Conservation (phyloP, 208 protist genomes). For the Leishmania tropica region DNA sequence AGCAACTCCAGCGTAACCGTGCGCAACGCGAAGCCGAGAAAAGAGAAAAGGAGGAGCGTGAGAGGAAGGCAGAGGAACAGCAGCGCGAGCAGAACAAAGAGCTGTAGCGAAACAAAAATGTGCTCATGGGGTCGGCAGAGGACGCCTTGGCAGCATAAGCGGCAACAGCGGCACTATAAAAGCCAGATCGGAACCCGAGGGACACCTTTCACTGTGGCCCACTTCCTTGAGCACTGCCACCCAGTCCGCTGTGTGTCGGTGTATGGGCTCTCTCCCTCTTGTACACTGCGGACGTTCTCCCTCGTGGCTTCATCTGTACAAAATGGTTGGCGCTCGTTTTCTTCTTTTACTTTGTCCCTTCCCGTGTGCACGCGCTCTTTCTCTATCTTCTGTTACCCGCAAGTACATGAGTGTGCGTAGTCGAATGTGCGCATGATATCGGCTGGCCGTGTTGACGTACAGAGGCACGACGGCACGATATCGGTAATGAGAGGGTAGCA, state of each 20-base stretch:
- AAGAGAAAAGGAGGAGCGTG: neutral
- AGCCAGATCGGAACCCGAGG: conserved; percentile 3
- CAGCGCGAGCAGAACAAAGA: neutral
- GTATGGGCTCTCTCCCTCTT: neutral
- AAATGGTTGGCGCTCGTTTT: neutral
- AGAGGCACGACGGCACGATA: neutral
- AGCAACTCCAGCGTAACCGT: conserved; percentile 24
- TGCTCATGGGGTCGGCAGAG: neutral
- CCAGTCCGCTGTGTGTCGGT: neutral
- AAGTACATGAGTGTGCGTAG: too few species aligned
- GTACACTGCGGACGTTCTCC: neutral
- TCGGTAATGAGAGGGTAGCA: neutral
- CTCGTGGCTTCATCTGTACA: neutral
- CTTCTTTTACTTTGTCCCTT: neutral
- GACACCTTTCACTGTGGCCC: neutral
- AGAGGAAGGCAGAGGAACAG: neutral
- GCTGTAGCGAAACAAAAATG: neutral
- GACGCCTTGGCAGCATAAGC: neutral
- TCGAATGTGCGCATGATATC: too few species aligned
- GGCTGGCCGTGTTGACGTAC: too few species aligned
- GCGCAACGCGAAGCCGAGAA: conserved; percentile 11
- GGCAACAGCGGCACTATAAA: conserved; percentile 2
- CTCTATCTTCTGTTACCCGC: too few species aligned
- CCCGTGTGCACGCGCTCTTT: neutral
- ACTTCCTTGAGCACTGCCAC: neutral